Conservation (phyloP, 768 basidiomycete genomes). For the Tubosaeta sp. region DNA sequence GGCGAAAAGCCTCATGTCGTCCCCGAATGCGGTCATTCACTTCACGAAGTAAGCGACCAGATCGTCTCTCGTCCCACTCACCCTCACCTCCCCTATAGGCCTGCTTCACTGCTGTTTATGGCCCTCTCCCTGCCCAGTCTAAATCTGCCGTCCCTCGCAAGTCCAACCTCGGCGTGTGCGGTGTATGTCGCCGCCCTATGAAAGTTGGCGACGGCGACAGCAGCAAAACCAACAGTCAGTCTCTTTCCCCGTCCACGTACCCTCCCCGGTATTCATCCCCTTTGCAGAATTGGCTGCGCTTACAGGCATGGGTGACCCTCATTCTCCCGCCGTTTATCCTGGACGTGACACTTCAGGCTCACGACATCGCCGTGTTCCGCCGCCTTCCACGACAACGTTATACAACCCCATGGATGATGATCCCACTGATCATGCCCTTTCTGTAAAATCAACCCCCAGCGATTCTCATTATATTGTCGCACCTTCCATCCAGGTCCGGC, state of each 20-base stretch:
- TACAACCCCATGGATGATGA: constrained; percentile 84
- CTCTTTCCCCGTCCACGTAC: not conserved
- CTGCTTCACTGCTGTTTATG: constrained; percentile 96
- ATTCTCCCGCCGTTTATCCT: constrained; percentile 53
- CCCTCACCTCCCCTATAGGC: constrained; percentile 47
- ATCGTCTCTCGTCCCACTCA: not conserved
- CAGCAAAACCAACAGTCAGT: constrained; percentile 82
- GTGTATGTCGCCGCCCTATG: constrained; percentile 96
- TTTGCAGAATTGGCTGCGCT: constrained; percentile 84
- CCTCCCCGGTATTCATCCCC: constrained; percentile 11
- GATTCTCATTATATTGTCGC: constrained; percentile 75
- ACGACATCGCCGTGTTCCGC: constrained; percentile 28
- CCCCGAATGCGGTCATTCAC: constrained; percentile 94
- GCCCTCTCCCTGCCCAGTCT: constrained; percentile 65
- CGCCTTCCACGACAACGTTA: constrained; percentile 23
- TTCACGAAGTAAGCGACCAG: constrained; percentile 70
- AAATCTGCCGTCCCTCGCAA: constrained; percentile 57
- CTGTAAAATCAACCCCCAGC: constrained; percentile 43
- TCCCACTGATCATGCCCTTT: constrained; percentile 59
- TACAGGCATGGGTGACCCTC: constrained; percentile 79
- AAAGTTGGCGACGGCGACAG: constrained; percentile 86
- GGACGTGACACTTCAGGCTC: constrained; percentile 54
- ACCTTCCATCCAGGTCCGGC: constrained; percentile 89
- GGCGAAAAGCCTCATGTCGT: constrained; percentile 98
- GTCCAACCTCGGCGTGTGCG: constrained; percentile 89